These are phyloP conservation scores for Pythium guiyangense DNA, from an alignment of 352 stramenopile genomes.

Conservation along the genomic window DNA sequence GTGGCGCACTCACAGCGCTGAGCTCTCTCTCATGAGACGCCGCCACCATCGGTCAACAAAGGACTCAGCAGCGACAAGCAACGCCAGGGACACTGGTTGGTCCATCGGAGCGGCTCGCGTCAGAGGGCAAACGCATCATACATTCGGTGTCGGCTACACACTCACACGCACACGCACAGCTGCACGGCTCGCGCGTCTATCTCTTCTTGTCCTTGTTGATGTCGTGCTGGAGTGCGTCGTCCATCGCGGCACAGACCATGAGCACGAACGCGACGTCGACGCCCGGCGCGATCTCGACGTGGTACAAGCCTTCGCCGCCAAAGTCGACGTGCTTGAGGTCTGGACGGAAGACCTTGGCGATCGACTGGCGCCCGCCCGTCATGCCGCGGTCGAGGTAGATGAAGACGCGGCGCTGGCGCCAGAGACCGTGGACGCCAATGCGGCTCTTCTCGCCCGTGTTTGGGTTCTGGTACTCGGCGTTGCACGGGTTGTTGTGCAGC, in stretches of 20 bases:
- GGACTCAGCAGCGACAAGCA: too few relatives aligned
- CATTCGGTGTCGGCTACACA: too few relatives aligned
- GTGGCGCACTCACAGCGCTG: too few relatives aligned
- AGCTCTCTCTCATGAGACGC: too few relatives aligned
- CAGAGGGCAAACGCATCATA: too few relatives aligned
- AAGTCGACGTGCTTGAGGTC: conserved; percentile 14
- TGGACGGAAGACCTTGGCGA: conserved; percentile 22
- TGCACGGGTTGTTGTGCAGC: conserved; percentile 22
- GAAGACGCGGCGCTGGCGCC: conserved; percentile 17
- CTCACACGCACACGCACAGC: too few relatives aligned
- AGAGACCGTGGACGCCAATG: conserved; percentile 21
- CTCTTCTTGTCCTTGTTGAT: conserved; percentile 4
- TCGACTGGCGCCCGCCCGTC: conserved; percentile 10
- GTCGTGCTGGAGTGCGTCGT: conserved; percentile 12
- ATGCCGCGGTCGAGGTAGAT: conserved; percentile 24
- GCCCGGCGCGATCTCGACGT: conserved; percentile 10
- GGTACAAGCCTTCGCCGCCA: conserved; percentile 13
- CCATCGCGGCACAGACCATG: conserved; percentile 15
- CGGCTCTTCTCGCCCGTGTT: conserved; percentile 17
- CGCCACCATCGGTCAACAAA: too few relatives aligned
- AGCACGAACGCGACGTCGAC: conserved; percentile 15
- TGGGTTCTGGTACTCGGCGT: conserved; percentile 26
- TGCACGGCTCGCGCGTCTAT: not conserved
- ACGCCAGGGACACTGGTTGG: too few relatives aligned
- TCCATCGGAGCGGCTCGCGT: too few relatives aligned